phyloP scores from a whole-genome alignment of 345 rosid species.

The Sonneratia caseolaris region DNA sequence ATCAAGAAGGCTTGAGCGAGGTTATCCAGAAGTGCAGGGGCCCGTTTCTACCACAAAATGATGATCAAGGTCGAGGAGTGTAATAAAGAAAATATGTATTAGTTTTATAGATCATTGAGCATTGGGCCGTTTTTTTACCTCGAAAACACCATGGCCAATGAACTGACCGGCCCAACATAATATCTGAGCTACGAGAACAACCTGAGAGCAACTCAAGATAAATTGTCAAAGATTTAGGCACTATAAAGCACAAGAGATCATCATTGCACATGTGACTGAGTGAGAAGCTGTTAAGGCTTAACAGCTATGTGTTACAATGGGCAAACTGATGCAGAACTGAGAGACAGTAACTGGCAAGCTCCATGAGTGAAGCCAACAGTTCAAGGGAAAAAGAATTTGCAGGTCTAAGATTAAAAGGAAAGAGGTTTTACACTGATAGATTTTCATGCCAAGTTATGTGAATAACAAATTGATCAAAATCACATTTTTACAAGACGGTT shows the following conservation, averaged over 20 bases:
- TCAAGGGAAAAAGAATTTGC: background rate
- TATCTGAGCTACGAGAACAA: slow-evolving; percentile 42
- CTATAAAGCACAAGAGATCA: background rate
- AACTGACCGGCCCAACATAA: slow-evolving; percentile 59
- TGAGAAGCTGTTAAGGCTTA: background rate
- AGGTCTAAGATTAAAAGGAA: background rate
- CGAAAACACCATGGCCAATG: slow-evolving; percentile 54
- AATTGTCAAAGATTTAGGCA: background rate
- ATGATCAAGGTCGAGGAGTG: background rate
- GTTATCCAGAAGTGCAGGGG: slow-evolving; percentile 55
- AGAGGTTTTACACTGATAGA: background rate
- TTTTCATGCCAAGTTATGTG: background rate
- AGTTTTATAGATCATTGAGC: background rate
- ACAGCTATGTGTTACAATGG: background rate
- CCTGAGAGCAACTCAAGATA: slow-evolving; percentile 15
- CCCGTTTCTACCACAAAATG: slow-evolving; percentile 35
- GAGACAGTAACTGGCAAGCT: background rate
- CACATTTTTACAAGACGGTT: background rate
- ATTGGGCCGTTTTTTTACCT: slow-evolving; percentile 24
- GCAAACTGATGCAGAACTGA: background rate
- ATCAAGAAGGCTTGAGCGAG: slow-evolving; percentile 48
- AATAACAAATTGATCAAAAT: too few species aligned
- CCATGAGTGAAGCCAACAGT: background rate
- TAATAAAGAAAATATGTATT: background rate
- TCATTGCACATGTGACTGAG: background rate